Evolutionary conservation across 2,329 filamentous ascomycete genomes (phyloP).

Genomic region (Verticillium nubilum): DNA sequence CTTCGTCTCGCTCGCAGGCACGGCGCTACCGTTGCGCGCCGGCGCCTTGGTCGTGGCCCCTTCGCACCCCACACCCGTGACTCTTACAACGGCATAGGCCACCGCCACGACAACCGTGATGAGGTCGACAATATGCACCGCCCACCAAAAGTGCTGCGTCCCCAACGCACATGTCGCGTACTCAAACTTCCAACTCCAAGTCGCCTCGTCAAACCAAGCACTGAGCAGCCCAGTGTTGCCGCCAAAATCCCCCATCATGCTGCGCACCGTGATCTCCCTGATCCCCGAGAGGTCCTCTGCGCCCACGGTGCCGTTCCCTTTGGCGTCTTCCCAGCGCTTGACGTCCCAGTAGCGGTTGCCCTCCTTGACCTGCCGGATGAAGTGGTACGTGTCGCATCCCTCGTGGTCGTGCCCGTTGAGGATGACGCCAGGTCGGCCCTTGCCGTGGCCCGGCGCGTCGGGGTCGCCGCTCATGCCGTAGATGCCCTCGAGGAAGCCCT

Average conservation of each 20-base stretch:
- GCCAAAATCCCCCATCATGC: conserved; percentile 97
- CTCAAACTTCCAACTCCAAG: conserved; percentile 75
- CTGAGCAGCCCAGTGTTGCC: conserved; percentile 87
- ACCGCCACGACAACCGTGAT: conserved; percentile 28
- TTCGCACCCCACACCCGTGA: background rate
- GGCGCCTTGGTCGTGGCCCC: background rate
- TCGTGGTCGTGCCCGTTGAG: conserved; percentile 94
- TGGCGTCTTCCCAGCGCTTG: conserved; percentile 40
- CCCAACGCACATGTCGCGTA: conserved; percentile 75
- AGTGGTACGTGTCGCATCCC: conserved; percentile 88
- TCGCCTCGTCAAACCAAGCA: conserved; percentile 75
- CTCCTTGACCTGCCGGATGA: conserved; percentile 55
- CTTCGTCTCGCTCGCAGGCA: background rate
- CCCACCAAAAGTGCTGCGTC: conserved; percentile 92
- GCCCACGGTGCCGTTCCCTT: conserved; percentile 27
- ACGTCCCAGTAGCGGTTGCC: conserved; percentile 43
- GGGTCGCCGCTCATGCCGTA: conserved; percentile 68
- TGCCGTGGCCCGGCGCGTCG: conserved; percentile 52
- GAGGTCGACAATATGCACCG: conserved; percentile 70
- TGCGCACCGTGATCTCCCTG: conserved; percentile 86
- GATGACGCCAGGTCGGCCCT: conserved; percentile 69
- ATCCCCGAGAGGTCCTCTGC: conserved; percentile 53
- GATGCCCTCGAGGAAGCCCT: conserved; percentile 75
- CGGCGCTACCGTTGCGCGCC: background rate
- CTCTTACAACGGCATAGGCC: conserved; percentile 17